Percentiles rank a stretch among this genome's conserved stretches.
Conservation (phyloP, 768 basidiomycete genomes). For the Candolleomyces eurysporus region DNA sequence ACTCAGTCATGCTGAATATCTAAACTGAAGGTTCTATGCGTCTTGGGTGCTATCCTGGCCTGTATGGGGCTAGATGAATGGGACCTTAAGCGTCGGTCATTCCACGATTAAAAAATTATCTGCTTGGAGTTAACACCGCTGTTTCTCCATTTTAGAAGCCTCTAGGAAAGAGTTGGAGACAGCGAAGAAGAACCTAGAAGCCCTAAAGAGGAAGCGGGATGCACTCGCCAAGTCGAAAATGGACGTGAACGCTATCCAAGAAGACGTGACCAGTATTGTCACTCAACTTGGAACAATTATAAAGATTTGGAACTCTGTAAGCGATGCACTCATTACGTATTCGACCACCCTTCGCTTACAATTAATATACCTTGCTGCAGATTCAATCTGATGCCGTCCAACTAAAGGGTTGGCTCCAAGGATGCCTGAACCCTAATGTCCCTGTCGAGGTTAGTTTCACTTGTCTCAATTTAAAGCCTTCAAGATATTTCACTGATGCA, state of each 20-base stretch:
- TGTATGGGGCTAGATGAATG: no score
- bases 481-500: no score
- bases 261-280: not conserved
- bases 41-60: no score
- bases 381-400: not conserved
- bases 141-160: not conserved
- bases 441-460: not conserved
- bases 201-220: not conserved
- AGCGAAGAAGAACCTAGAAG: not conserved
- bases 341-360: not conserved
- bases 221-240: not conserved
- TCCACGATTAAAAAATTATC: no score
- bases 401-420: not conserved
- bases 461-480: no score
- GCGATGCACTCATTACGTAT: not conserved
- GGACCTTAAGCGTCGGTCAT: no score
- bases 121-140: no score
- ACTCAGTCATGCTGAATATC: no score
- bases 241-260: not conserved
- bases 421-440: not conserved
- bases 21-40: no score
- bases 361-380: not conserved
- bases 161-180: not conserved
- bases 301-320: not conserved
- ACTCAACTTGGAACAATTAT: not conserved